A percentile compares a stretch with the other conserved stretches of the same genome.
Conservation (phyloP, 192 early-diverging fungal genomes). For the Ambispora gerdemannii region DNA sequence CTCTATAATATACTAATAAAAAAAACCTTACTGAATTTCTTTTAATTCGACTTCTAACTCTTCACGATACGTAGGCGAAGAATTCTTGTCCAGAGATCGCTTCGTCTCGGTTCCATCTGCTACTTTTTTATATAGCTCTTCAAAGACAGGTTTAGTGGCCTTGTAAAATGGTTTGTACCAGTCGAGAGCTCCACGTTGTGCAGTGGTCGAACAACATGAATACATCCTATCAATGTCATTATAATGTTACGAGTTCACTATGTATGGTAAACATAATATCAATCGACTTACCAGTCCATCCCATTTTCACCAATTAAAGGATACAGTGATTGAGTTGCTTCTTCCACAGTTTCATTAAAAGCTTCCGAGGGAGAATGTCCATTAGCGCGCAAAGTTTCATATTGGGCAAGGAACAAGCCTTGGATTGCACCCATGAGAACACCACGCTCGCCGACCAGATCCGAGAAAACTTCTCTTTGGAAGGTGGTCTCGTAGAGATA, state of each 20-base stretch:
- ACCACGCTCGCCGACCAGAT: constrained; percentile 95
- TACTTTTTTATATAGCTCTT: constrained; percentile 83
- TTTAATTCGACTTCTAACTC: constrained; percentile 86
- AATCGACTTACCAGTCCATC: constrained; percentile 62
- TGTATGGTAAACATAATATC: no score
- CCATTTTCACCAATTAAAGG: constrained; percentile 94
- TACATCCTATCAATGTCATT: constrained; percentile 80
- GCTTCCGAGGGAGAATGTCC: constrained; percentile 98
- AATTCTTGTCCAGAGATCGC: constrained; percentile 84
- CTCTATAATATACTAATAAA: no score
- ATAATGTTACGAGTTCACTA: no score
- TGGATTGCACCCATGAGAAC: constrained; percentile 98
- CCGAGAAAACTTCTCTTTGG: constrained; percentile 94
- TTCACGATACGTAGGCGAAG: constrained; percentile 86
- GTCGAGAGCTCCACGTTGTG: constrained; percentile 94
- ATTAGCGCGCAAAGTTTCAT: constrained; percentile 88
- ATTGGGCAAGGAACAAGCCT: constrained; percentile 93
- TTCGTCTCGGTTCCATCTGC: constrained; percentile 85
- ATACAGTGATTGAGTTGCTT: constrained; percentile 96
- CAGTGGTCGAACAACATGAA: constrained; percentile 95
- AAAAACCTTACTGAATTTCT: constrained; percentile 62
- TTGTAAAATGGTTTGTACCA: constrained; percentile 94
- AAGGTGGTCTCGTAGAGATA: constrained; percentile 98
- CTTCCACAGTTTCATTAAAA: constrained; percentile 99
- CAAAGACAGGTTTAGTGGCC: constrained; percentile 91